Evolutionary conservation across 1,284 basidiomycete genomes (phyloP), one percentile per base, ranked within the genome.

Genomic region (Austroboletus niveus): DNA sequence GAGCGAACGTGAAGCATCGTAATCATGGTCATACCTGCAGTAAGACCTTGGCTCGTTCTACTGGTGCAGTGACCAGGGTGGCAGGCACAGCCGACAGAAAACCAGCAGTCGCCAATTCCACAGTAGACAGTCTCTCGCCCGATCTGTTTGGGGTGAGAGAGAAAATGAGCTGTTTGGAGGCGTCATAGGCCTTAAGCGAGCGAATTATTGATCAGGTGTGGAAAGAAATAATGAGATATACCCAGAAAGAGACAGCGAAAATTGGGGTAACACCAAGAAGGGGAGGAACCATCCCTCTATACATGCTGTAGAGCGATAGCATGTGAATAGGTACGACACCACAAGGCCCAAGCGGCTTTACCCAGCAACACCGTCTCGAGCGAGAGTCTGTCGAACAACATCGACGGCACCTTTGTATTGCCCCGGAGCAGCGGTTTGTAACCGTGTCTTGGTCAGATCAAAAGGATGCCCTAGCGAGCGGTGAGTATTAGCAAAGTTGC

Each of bases 161-260:
- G 62, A 86, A 82, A 49, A 98, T 92, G 54, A 98, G 73, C 60
- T 89, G 84, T 73, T 98, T 98, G 41, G 96, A 94, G 56, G 87
- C 78, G 68, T 98, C 95, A 71, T 98, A 99, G 17, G 92, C 94
- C 93, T 94, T 57, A 55, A n/a, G 32, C 14, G 11, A 47, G 46
- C 11, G 8, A 14, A 39, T 65, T 22, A 55, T 48, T 27, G 41
- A 45, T 45, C 41, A 24, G 30, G 32, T 12, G 41, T 31, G 14
- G 17, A 39, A 42, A 24, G 15, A n/a, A 39, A 39, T 47, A 24
- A 30, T 30, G 20, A 41, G 17, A 36, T 67, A 56, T 68, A 92
- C 93, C 94, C 95, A 98, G 78, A 99, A 99, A 4, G 94, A 98
- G 42, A 99, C 78, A 12, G 97, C 97, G 68, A 99, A 99, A 68